Base-by-base conservation (phyloP, 257 asterid genomes). In the Craterostigma plantagineum region DNA sequence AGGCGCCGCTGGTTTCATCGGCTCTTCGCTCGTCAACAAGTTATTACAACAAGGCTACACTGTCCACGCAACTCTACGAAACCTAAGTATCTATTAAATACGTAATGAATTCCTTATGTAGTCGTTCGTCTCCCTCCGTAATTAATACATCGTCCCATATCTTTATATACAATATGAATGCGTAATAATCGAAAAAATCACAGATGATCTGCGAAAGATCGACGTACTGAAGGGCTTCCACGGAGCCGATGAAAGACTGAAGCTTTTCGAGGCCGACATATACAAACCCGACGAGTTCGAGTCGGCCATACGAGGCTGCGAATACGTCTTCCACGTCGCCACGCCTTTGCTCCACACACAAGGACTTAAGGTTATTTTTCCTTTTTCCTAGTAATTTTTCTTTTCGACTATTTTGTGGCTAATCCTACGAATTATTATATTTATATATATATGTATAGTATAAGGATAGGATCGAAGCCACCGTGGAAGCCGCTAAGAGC, bases 61-160 rank as follows among this genome's bases (percentile, higher is more conserved):
- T 0, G 92, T 84, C 7, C 91, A 79, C 38, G 84, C 79, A 16
- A 84, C 93, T 0, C 67, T 76, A 43, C 48, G 92, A 34, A 68
- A 48, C 48, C 43, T 76, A 1, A 58, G 91, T 73, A 9, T 2
- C 30, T n/a, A n/a, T n/a, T n/a, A n/a, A n/a, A n/a, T n/a, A n/a
- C n/a, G n/a, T n/a, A n/a, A n/a, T n/a, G n/a, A n/a, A n/a, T n/a
- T n/a, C n/a, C n/a, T n/a, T n/a, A n/a, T n/a, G n/a, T n/a, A n/a
- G 30, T 23, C n/a, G n/a, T n/a, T n/a, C n/a, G n/a, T n/a, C n/a
- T n/a, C n/a, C n/a, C n/a, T n/a, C n/a, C n/a, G n/a, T n/a, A n/a
- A n/a, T n/a, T n/a, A n/a, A n/a, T n/a, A n/a, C n/a, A n/a, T n/a
- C n/a, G n/a, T n/a, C n/a, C n/a, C n/a, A n/a, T n/a, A n/a, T n/a